These are phyloP conservation scores for Suillus lakei DNA, from an alignment of 768 basidiomycete genomes.

Conservation along the genomic window DNA sequence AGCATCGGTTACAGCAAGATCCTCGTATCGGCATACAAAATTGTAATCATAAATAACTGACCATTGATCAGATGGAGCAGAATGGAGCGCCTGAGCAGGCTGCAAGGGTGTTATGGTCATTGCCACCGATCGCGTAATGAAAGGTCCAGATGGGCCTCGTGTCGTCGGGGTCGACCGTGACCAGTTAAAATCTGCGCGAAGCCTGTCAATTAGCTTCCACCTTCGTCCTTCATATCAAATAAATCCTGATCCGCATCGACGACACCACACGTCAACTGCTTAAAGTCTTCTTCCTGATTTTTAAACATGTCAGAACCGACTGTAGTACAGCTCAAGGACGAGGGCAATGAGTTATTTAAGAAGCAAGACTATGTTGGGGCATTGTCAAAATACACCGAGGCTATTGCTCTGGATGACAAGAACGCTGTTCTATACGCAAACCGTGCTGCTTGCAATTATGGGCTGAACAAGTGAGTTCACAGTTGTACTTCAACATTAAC, in stretches of 20 bases:
- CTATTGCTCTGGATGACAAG: conserved; percentile 42
- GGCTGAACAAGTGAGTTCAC: conserved; percentile 37
- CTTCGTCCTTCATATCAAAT: background rate
- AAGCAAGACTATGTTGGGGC: conserved; percentile 40
- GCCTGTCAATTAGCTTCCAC: background rate
- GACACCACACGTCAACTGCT: background rate
- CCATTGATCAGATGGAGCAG: no score
- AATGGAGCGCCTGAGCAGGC: no score
- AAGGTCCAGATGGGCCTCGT: background rate
- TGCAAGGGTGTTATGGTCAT: background rate
- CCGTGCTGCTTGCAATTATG: conserved; percentile 45
- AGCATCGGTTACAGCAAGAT: no score
- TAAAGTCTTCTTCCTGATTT: background rate
- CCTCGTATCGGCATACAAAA: no score
- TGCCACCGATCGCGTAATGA: background rate
- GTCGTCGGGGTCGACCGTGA: background rate
- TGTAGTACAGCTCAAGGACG: conserved; percentile 35
- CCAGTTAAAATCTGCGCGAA: background rate
- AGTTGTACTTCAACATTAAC: background rate
- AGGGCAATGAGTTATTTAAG: conserved; percentile 46
- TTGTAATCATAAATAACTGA: no score
- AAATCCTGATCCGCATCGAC: no score
- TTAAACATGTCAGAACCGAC: background rate
- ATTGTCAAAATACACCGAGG: conserved; percentile 45
- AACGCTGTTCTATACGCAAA: conserved; percentile 50